phyloP scores from a whole-genome alignment of 306 rosid genomes.

The Neltuma alba region DNA sequence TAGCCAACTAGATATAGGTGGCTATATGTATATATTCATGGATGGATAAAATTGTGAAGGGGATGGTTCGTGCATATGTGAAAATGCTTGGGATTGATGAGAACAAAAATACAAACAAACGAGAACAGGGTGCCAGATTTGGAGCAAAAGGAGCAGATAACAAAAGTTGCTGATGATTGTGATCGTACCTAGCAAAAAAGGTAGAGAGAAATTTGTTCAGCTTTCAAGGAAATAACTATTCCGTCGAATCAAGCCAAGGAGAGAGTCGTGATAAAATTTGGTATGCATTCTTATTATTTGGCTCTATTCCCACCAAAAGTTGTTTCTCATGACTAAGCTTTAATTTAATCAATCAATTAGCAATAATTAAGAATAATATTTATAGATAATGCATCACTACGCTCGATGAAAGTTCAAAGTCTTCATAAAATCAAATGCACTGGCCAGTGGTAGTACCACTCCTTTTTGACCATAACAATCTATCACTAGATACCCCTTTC shows the following conservation, averaged over 20 bases:
- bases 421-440: not conserved
- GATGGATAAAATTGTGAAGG: not conserved
- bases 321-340: not conserved
- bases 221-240: constrained; percentile 12
- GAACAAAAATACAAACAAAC: constrained; percentile 20
- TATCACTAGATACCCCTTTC: not conserved
- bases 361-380: too few relatives aligned
- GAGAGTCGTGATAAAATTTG: constrained; percentile 35
- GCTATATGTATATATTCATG: too few relatives aligned
- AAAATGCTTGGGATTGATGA: not conserved
- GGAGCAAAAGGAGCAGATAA: constrained; percentile 3
- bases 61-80: constrained; percentile 28
- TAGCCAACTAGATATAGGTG: not conserved
- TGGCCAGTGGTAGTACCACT: not conserved
- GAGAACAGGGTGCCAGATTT: not conserved
- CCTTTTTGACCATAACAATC: not conserved
- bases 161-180: constrained; percentile 6
- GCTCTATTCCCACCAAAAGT: not conserved
- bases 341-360: not conserved
- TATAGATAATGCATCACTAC: not conserved
- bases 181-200: not conserved
- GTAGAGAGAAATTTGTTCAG: not conserved
- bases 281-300: not conserved
- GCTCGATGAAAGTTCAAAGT: not conserved
- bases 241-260: constrained; percentile 21